phyloP scores from a whole-genome alignment of 2,329 filamentous ascomycete species.

The Monosporascus sp. region DNA sequence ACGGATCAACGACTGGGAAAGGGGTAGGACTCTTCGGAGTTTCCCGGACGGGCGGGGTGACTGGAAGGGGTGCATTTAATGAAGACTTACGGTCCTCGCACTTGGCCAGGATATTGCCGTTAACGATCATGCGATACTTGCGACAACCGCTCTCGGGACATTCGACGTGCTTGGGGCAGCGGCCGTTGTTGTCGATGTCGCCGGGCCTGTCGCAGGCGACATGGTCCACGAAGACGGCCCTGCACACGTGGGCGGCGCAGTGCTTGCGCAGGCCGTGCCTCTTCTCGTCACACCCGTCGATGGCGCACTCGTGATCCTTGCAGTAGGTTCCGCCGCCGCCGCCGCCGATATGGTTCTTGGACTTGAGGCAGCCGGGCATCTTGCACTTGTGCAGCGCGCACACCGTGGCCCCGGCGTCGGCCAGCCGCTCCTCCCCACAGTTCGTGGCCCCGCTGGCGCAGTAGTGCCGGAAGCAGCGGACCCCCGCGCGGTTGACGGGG shows the following conservation, averaged over 20 bases:
- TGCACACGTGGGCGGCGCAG: slow-evolving; percentile 17
- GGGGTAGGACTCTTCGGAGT: background rate
- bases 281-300: slow-evolving; percentile 5
- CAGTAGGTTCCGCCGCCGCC: slow-evolving; percentile 18
- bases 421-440: slow-evolving; percentile 8
- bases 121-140: slow-evolving; percentile 5
- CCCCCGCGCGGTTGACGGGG: slow-evolving; percentile 19
- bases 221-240: slow-evolving; percentile 7
- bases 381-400: slow-evolving; percentile 1
- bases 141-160: slow-evolving; percentile 10
- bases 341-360: slow-evolving; percentile 5
- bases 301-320: slow-evolving; percentile 17
- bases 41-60: background rate
- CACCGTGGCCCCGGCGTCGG: background rate
- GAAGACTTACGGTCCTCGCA: slow-evolving; percentile 15
- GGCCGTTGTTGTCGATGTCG: slow-evolving; percentile 9
- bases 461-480: slow-evolving; percentile 16
- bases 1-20: background rate
- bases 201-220: slow-evolving; percentile 12
- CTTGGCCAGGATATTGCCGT: slow-evolving; percentile 4
- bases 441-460: slow-evolving; percentile 8
- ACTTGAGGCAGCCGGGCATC: slow-evolving; percentile 5
- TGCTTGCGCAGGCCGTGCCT: slow-evolving; percentile 6
- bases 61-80: background rate
- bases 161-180: slow-evolving; percentile 14